phyloP scores from a whole-genome alignment of 2,329 filamentous ascomycete genomes.

The Fusarium sp. region DNA sequence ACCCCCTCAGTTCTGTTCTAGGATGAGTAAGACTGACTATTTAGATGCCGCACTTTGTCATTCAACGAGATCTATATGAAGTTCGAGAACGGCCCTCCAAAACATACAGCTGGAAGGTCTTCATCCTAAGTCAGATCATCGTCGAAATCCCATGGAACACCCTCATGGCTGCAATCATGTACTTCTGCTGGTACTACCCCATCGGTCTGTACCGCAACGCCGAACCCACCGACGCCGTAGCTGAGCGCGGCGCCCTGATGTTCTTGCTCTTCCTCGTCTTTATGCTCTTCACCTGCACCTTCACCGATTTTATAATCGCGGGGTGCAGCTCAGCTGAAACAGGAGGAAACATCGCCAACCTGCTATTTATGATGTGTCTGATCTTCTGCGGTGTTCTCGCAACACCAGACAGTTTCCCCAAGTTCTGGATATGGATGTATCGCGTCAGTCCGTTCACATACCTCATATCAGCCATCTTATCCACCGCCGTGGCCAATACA shows the following conservation, averaged over 20 bases:
- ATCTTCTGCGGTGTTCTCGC: slow-evolving; percentile 43
- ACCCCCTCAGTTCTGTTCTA: accelerated
- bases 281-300: slow-evolving; percentile 72
- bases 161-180: slow-evolving; percentile 70
- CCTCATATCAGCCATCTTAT: slow-evolving; percentile 75
- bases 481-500: slow-evolving; percentile 73
- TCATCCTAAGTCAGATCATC: slow-evolving; percentile 70
- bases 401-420: slow-evolving; percentile 59
- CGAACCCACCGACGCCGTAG: slow-evolving; percentile 54
- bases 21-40: accelerated
- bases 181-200: slow-evolving; percentile 74
- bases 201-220: slow-evolving; percentile 70
- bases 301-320: slow-evolving; percentile 70
- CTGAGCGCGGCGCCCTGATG: slow-evolving; percentile 68
- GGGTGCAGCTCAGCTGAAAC: slow-evolving; percentile 71
- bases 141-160: slow-evolving; percentile 78
- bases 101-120: slow-evolving; percentile 72
- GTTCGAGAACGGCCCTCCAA: slow-evolving; percentile 72
- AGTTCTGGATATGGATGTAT: slow-evolving; percentile 62
- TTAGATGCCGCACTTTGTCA: slow-evolving; percentile 73
- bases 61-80: slow-evolving; percentile 73
- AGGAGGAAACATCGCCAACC: slow-evolving; percentile 71
- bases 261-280: slow-evolving; percentile 71
- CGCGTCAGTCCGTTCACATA: slow-evolving; percentile 85
- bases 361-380: slow-evolving; percentile 70